A percentile compares a stretch with the other conserved stretches of the same genome.
Evolutionary conservation across 2,329 filamentous ascomycete species (phyloP).

Genomic region (Monilinia polystroma): DNA sequence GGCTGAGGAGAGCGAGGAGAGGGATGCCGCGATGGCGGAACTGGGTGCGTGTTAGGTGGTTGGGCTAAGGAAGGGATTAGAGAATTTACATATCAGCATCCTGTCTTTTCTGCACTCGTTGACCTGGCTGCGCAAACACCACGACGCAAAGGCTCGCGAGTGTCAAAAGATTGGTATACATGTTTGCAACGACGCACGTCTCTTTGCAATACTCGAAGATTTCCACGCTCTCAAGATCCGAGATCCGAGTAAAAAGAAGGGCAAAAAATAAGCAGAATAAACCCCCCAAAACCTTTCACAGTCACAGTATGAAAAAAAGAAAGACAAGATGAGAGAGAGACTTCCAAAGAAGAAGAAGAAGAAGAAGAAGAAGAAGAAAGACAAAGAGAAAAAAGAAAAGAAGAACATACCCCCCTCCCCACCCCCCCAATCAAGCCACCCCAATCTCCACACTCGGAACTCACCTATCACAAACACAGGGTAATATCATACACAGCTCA

Average conservation of each 20-base stretch:
- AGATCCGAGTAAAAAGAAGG: no score
- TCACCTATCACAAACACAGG: neutral
- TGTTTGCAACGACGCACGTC: neutral
- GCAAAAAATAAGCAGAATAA: no score
- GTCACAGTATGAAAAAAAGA: no score
- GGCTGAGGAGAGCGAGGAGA: conserved; percentile 5
- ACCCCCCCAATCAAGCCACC: neutral
- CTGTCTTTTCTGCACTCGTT: neutral
- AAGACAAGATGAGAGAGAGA: no score
- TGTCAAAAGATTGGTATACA: conserved; percentile 20
- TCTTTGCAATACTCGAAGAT: neutral
- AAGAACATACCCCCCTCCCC: neutral
- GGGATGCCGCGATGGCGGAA: conserved; percentile 3
- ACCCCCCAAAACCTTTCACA: no score
- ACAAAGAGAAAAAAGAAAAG: neutral
- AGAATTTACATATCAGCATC: neutral
- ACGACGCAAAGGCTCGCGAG: conserved; percentile 16
- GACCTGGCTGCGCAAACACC: neutral
- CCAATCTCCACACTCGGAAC: conserved; percentile 6
- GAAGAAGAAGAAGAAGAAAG: no score
- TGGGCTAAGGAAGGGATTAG: neutral
- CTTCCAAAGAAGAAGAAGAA: no score
- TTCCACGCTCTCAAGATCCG: neutral
- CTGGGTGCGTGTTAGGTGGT: neutral
- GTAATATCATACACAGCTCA: no score